Base-by-base conservation (phyloP, 2,329 filamentous ascomycete genomes). In the Calonectria hawksworthii region DNA sequence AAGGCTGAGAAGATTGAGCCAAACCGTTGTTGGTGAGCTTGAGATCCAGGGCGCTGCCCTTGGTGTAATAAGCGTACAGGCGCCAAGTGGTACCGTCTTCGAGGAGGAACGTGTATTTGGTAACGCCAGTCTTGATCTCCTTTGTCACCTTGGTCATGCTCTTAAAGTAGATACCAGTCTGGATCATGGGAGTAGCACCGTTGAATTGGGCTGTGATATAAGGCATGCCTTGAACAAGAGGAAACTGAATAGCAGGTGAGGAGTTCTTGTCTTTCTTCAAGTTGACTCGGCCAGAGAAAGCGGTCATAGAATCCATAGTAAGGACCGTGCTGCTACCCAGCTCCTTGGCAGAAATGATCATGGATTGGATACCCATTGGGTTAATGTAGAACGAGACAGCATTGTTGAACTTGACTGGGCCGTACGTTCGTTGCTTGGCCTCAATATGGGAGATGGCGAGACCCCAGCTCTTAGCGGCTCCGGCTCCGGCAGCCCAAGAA, bases 151-250 rank as follows among this genome's bases (percentile, higher is more conserved):
- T 89, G 44, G 90, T 92, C 63, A 98, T 87, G 23, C 89, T 92
- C 72, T 89, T 89, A 87, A 96, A 98, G 74, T 93, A 94, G 2
- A 97, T 90, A 1, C 92, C 92, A 28, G 93, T 94, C 79, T 96
- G 92, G 54, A 99, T 89, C 5, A 93, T 82, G 0, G 96, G 96
- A 10, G 92, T 93, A 0, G 92, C 89, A 36, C 92, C 92, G 69
- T 88, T 89, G 84, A 96, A 99, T 23, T 94, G 84, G 0, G 89
- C 96, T 6, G 96, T 98, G 23, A 98, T 88, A 80, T 96, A 98
- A 0, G 92, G 93, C 92, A 98, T 97, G 14, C 97, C 97, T 82
- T 99, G 96, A 0, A 98, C 92, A 10, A 98, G 83, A 0, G 96
- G 96, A 77, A 98, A 95, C 0, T 91, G 93, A 26, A 99, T 89